Evolutionary conservation across 805 yeast genomes (phyloP), one percentile per base, ranked within the genome.

Genomic region (Candida insectorum): DNA sequence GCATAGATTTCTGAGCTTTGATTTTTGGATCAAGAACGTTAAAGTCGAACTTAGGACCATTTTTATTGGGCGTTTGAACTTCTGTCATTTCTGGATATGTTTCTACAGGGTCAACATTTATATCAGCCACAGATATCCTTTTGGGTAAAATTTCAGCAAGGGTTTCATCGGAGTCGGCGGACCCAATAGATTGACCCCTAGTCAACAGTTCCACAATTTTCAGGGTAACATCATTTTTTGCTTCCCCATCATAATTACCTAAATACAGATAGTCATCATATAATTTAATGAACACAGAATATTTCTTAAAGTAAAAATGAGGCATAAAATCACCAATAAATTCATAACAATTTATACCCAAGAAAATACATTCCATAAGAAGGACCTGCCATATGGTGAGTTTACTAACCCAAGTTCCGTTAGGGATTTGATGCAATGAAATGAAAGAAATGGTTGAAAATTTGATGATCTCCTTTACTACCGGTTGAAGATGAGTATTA

Each of bases 61-160:
- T n/a, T n/a, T n/a, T n/a, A n/a, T n/a, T 11, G 26, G 26, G 13
- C 8, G 7, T 24, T 19, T 28, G 7, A 28, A 19, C 10, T 21
- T 15, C 17, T 8, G 6, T 5, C 5, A 7, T 7, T 6, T 16
- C 30, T 12, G 17, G 10, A 16, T 21, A 16, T 5, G 30, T 27
- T 6, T 27, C 30, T 10, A 7, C 16, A 25, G 12, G 18, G 5
- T 25, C 28, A 6, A 30, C 9, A 16, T 12, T 24, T 5, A 30
- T 22, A 11, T 24, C 27, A 5, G n/a, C 27, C 8, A 37, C 23
- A 16, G 36, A 28, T 22, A 39, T 36, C 20, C 29, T 23, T 26
- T 39, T 39, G 8, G 46, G 46, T 10, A 43, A 27, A 6, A 32
- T 30, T 6, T 29, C 44, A 22, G 40, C 44, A 20, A 38, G 28